Base-by-base conservation (phyloP, 208 protist species). In the Spongospora subterranea region DNA sequence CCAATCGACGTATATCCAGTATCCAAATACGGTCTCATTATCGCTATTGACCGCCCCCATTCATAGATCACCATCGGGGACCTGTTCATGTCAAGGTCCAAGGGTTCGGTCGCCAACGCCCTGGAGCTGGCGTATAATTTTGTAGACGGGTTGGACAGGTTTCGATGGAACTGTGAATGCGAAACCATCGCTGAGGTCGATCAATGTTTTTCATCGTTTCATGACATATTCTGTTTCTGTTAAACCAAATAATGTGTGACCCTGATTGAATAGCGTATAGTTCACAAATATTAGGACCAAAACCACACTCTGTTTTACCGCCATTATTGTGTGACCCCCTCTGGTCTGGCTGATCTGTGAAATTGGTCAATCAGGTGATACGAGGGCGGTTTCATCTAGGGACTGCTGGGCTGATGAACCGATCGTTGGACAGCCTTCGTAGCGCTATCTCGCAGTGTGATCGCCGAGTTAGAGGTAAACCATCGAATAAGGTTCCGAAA, bases 81-180 rank as follows among this genome's bases (percentile, higher is more conserved):
- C 50, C 24, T 29, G 6, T 60, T 60, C 50, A 24, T 20, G 35
- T 35, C 71, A 35, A 6, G 71, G 17, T 82, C 71, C 71, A 43
- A 82, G 6, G 71, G 71, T 13, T 39, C 6, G 11, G 6, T n/a
- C 71, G n/a, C 11, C 71, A n/a, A 82, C 17, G 71, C 35, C n/a
- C 71, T 82, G 6, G 71, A 82, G 13, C 71, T 82, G 35, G 71
- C 71, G 35, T 82, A 82, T n/a, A 82, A 82, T n/a, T 43, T 82
- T 13, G 40, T n/a, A 20, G 71, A 82, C 40, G 71, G 35, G 6
- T n/a, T 82, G 35, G 71, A 82, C n/a, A 6, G 71, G 6, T 35
- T 40, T 43, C 71, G 71, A 6, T 82, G 71, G 71, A 35, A 39
- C n/a, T 82, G 13, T 35, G 71, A 82, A 45, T 82, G 71, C 71